Percentiles rank a stretch among this genome's conserved stretches.
Conservation (phyloP, 306 rosid species). For the Hylodesmum podocarpum region DNA sequence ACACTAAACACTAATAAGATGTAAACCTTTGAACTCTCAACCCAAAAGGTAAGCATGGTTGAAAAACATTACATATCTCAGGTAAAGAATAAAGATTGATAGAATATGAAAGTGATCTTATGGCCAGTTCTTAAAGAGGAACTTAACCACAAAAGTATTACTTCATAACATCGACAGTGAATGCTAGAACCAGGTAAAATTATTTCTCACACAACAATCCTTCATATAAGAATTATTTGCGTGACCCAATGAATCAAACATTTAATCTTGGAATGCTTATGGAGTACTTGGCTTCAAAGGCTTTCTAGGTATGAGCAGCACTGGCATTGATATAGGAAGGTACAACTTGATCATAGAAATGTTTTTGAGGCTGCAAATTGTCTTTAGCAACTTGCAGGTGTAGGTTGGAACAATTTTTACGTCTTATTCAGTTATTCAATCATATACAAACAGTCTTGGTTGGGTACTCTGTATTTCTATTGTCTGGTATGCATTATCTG, state of each 20-base stretch:
- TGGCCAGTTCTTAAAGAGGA: background rate
- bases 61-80: background rate
- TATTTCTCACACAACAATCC: background rate
- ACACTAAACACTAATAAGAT: background rate
- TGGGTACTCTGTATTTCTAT: background rate
- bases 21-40: slow-evolving; percentile 15
- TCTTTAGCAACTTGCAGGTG: background rate
- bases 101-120: background rate
- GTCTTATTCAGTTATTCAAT: background rate
- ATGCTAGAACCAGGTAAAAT: background rate
- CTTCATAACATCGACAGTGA: background rate
- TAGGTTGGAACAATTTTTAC: slow-evolving; percentile 2
- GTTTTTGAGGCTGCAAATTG: background rate
- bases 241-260: background rate
- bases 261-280: background rate
- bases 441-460: background rate
- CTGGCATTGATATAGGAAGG: background rate
- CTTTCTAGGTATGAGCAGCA: background rate
- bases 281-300: background rate
- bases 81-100: slow-evolving; percentile 11
- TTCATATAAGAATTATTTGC: background rate
- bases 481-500: background rate
- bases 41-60: background rate
- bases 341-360: background rate
- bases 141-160: background rate